Percentiles rank a stretch among this genome's conserved stretches.
phyloP scores from a whole-genome alignment of 768 basidiomycete species.

The Leucosporidium scottii region DNA sequence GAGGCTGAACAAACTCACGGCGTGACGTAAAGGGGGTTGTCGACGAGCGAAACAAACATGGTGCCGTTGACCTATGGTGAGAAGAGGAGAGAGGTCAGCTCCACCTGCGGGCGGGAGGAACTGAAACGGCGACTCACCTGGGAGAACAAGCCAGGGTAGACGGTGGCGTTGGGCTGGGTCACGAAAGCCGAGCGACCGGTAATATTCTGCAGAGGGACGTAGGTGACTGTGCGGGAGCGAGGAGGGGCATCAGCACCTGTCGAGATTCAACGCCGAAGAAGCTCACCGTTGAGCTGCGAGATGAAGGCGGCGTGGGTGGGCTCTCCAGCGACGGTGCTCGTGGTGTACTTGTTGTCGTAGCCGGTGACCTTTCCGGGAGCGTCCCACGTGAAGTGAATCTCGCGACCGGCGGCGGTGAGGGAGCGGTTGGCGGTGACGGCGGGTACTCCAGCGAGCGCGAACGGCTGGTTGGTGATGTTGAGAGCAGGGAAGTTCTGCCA shows the following conservation, averaged over 20 bases:
- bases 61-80: conserved; percentile 52
- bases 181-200: conserved; percentile 48
- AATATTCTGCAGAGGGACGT: conserved; percentile 47
- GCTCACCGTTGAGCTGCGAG: conserved; percentile 50
- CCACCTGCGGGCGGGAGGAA: too few relatives aligned
- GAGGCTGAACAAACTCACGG: conserved; percentile 50
- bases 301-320: conserved; percentile 55
- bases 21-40: conserved; percentile 51
- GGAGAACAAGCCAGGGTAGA: conserved; percentile 42
- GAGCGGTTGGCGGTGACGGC: conserved; percentile 55
- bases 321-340: conserved; percentile 48
- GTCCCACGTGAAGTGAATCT: conserved; percentile 54
- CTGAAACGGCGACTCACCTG: too few relatives aligned
- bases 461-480: conserved; percentile 47
- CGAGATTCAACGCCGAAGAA: too few relatives aligned
- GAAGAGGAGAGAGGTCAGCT: too few relatives aligned
- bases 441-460: conserved; percentile 38
- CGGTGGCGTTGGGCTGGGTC: conserved; percentile 49
- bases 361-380: conserved; percentile 51
- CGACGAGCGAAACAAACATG: conserved; percentile 53
- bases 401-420: conserved; percentile 48
- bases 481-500: conserved; percentile 56
- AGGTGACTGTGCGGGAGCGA: conserved; percentile 44
- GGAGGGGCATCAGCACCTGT: too few relatives aligned
- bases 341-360: conserved; percentile 52